Evolutionary conservation across 495 filamentous ascomycete genomes (phyloP), one percentile per base, ranked within the genome.

Genomic region (Penicillium turbatum): DNA sequence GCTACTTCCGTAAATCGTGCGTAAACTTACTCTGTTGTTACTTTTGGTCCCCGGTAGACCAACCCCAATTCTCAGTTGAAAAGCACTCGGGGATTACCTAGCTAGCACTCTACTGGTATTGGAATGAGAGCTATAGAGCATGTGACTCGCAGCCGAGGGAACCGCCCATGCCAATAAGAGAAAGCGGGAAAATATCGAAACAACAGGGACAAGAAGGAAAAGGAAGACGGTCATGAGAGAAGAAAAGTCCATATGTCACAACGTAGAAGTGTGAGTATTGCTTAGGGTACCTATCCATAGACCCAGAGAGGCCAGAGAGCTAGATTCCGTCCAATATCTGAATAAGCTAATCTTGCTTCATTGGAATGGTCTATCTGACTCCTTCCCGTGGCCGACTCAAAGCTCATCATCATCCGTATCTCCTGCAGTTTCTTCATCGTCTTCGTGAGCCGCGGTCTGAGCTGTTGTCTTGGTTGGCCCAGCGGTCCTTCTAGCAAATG

Each of bases 351-450:
- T 37, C 7, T 11, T 27, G 32, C 7, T 30, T 17, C 3, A 10
- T 19, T 38, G 16, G 47, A 29, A 10, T 26, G 12, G 11, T 17
- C 37, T 19, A 5, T 35, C 15, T 47, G 7, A 29, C 9, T 37
- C 7, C 26, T 16, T 36, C 13, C 19, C 15, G 35, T 15, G 13
- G 9, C 26, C 32, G 44, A 0, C 46, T 68, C 57, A 80, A 54
- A 80, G 59, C 53, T 81, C 77, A 57, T 82, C 78, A 56, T 82
- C 79, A 60, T 82, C 79, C 2, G 69, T 74, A 51, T 78, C 79
- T 27, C 76, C 77, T 38, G 64, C 70, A 12, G 64, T 73, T 32
- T 68, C 71, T 19, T 70, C 71, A 2, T 55, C 55, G 2, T 53
- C 57, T 16, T 55, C 49, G 15, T 55, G 50, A 17, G 48, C 7